Evolutionary conservation across 2,329 filamentous ascomycete species (phyloP), one percentile per base, ranked within the genome.

Genomic region (Fulvia fulva): DNA sequence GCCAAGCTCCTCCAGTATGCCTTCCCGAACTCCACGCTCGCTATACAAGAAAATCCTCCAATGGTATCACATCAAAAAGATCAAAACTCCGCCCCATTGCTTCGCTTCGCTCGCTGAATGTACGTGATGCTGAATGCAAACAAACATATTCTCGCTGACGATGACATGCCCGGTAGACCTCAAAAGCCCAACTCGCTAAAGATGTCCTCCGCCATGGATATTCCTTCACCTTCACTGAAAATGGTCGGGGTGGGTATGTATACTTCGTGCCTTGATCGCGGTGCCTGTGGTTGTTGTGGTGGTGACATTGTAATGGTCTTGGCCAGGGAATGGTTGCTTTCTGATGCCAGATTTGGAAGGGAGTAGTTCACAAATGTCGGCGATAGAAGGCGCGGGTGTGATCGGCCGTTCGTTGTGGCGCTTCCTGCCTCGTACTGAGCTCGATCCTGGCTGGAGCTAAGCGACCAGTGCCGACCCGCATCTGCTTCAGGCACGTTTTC

Each of bases 171-270:
- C 45, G 30, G 45, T 8, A 46, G 47, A 49, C 49, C 62, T 67
- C 6, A 58, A 58, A 68, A 72, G 11, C 67, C 67, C 37, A 72
- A 60, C 58, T 72, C 70, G 54, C 58, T 62, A 58, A 70, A 69
- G 26, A 71, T 67, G 6, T 65, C 63, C 12, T 71, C 65, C 8
- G 61, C 60, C 53, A 71, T 58, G 46, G 63, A 65, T 16, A 34
- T 47, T 26, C 55, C 59, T 37, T 61, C 56, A 46, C 57, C 53
- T 34, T 44, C 46, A 37, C 51, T 44, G 49, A 59, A 53, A 19
- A 59, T 37, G n/a, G 46, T 32, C 23, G 47, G 47, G 9, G 32
- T 28, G 8, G 47, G 47, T 30, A 50, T 28, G 25, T 50, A 26
- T 11, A 50, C 26, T 4, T 50, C 47, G 25, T 30, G 23, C n/a